Conservation (phyloP, 768 basidiomycete species). For the Trichaptum fuscoviolaceum region DNA sequence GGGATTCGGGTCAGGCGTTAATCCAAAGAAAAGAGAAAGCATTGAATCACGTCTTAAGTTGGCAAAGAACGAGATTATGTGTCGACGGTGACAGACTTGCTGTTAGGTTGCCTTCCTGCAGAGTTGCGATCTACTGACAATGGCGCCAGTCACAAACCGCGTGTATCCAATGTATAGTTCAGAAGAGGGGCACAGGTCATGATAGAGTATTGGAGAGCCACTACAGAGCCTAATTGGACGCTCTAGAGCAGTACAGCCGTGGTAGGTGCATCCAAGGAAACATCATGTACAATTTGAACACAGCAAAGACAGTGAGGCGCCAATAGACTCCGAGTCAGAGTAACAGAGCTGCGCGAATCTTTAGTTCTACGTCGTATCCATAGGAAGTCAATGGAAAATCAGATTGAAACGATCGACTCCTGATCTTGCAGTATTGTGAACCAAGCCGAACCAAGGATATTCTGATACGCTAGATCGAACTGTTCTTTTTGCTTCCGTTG, state of each 20-base stretch:
- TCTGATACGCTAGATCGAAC: no score
- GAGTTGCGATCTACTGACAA: no score
- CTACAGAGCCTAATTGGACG: neutral
- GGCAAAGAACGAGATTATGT: no score
- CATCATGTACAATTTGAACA: no score
- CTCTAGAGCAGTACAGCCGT: neutral
- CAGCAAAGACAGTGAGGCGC: neutral
- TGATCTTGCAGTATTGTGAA: neutral
- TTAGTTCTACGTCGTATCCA: neutral
- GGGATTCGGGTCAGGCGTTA: no score
- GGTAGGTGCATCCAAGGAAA: neutral
- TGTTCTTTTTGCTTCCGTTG: no score
- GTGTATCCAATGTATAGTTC: no score
- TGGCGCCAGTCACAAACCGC: no score
- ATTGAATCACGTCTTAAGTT: neutral
- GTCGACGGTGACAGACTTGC: no score
- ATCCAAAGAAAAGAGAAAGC: no score
- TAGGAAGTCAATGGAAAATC: neutral
- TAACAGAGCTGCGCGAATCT: neutral
- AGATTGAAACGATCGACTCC: neutral
- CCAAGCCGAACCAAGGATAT: no score
- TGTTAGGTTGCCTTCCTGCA: no score
- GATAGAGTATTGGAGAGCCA: neutral
- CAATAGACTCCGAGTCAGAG: neutral
- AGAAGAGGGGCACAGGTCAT: neutral